Evolutionary conservation across 352 stramenopile species (phyloP), one percentile per base, ranked within the genome.

Genomic region (Globisporangium canariense): DNA sequence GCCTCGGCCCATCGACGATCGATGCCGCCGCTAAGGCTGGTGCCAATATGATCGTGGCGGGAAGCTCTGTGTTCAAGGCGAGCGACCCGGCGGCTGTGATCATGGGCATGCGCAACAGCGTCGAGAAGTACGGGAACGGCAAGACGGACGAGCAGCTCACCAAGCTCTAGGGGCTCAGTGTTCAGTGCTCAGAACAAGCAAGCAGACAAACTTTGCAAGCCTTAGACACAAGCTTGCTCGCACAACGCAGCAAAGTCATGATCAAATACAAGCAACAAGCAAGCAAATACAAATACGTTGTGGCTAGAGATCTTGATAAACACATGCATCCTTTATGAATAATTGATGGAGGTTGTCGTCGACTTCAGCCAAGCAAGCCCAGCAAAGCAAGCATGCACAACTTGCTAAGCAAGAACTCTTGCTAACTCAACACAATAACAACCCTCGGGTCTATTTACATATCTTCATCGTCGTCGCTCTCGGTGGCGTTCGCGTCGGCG

Each of bases 21-120:
- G 94, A 98, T 54, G 82, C 75, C 4, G 97, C 95, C 8, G 93
- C 95, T 34, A 88, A 91, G 64, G 96, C 97, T 14, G 97, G 97
- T 20, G 97, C 97, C 9, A 99, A 99, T 73, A 94, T 98, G 74
- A 98, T 99, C 69, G 97, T 99, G 13, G 96, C 96, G 9, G 97
- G 94, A 25, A 98, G 89, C 57, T 97, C 93, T 8, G 90, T 99
- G 41, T 99, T 98, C 71, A 90, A 89, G 45, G 83, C 89, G 1
- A 65, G 52, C 0, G 73, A 97, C 59, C 82, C 88, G 20, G 81
- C 75, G 7, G 63, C 56, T 18, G 79, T 84, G 34, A 98, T 98
- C 64, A 54, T 86, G 25, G 69, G 85, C 43, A 80, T 98, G 81
- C 77, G 89, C 47, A 67, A 91, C 69, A 94, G 86, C 52, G 88